Evolutionary conservation across 495 filamentous ascomycete genomes (phyloP).

Genomic region (Talaromyces proteolyticus): DNA sequence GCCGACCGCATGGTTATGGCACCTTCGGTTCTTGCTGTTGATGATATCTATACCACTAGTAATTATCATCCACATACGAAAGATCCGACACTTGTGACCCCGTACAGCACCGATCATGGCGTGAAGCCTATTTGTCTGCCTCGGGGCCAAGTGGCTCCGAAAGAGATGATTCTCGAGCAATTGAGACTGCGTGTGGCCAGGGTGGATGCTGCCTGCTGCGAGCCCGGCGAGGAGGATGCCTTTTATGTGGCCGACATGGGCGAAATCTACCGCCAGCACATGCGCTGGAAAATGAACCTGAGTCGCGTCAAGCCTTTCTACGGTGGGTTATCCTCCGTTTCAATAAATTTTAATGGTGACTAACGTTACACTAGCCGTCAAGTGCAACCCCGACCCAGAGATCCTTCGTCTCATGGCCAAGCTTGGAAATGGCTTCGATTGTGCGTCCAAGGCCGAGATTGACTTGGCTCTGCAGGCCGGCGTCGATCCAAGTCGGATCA

Average conservation of each 20-base stretch:
- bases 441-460: slow-evolving; percentile 95
- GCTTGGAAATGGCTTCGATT: slow-evolving; percentile 94
- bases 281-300: slow-evolving; percentile 95
- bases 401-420: slow-evolving; percentile 80
- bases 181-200: slow-evolving; percentile 73
- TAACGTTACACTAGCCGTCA: slow-evolving; percentile 65
- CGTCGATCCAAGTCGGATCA: slow-evolving; percentile 86
- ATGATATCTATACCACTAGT: slow-evolving; percentile 42
- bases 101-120: slow-evolving; percentile 25
- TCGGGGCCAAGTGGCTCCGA: slow-evolving; percentile 43
- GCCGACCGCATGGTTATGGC: slow-evolving; percentile 56
- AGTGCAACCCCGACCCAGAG: slow-evolving; percentile 93
- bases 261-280: slow-evolving; percentile 96
- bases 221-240: slow-evolving; percentile 86
- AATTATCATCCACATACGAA: slow-evolving; percentile 18
- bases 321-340: slow-evolving; percentile 50
- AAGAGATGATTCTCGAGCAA: slow-evolving; percentile 66
- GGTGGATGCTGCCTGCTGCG: slow-evolving; percentile 80
- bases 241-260: slow-evolving; percentile 98
- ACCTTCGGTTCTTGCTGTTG: slow-evolving; percentile 58
- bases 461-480: slow-evolving; percentile 81
- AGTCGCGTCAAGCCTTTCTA: slow-evolving; percentile 93
- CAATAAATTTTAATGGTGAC: too few species aligned
- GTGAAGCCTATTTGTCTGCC: slow-evolving; percentile 28
- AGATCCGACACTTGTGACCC: slow-evolving; percentile 2